phyloP scores from a whole-genome alignment of 352 stramenopile species.

The Hyaloperonospora brassicae region DNA sequence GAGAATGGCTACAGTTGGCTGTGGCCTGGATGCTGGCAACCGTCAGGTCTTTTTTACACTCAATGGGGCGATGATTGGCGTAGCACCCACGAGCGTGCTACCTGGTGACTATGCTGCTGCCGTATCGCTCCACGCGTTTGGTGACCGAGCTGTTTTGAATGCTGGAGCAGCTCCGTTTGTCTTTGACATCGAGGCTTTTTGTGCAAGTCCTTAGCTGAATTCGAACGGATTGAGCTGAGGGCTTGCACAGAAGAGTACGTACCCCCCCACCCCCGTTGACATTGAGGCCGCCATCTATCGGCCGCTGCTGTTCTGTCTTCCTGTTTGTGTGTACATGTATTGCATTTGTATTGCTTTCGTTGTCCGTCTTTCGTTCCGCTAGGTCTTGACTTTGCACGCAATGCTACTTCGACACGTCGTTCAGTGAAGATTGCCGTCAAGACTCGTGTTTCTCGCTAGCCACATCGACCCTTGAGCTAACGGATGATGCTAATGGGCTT shows the following conservation, averaged over 20 bases:
- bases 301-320: conserved; percentile 23
- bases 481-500: too few species aligned
- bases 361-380: too few species aligned
- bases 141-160: conserved; percentile 64
- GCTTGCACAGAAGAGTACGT: conserved; percentile 38
- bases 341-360: too few species aligned
- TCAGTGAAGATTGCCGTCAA: conserved; percentile 37
- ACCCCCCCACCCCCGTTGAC: conserved; percentile 18
- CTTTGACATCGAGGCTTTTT: conserved; percentile 84
- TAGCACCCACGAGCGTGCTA: conserved; percentile 33
- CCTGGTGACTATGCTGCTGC: conserved; percentile 59
- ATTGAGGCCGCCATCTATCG: conserved; percentile 23
- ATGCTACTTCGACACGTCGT: conserved; percentile 15
- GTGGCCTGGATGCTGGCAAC: conserved; percentile 51
- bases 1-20: conserved; percentile 51
- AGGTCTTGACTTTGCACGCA: conserved; percentile 13
- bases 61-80: conserved; percentile 58
- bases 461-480: too few species aligned
- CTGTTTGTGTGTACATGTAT: conserved; percentile 7
- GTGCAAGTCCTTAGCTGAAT: conserved; percentile 70
- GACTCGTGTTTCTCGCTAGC: too few species aligned
- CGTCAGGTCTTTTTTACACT: conserved; percentile 73
- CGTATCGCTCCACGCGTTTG: conserved; percentile 73
- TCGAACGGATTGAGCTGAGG: conserved; percentile 21
- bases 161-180: conserved; percentile 57